Conservation (phyloP, 2,329 filamentous ascomycete genomes). For the Fusarium sp. region DNA sequence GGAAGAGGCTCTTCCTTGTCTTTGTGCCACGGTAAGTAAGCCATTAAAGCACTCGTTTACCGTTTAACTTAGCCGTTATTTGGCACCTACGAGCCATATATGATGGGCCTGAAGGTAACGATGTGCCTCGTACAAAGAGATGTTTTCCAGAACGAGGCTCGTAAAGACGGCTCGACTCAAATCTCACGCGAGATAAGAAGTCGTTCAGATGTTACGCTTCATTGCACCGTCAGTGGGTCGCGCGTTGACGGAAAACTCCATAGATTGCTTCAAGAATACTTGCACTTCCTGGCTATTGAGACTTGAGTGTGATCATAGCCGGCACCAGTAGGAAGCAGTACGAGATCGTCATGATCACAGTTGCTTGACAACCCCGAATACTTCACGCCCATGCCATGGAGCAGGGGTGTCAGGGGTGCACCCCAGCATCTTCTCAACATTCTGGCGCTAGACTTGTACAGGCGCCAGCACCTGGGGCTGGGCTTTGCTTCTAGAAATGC, state of each 20-base stretch:
- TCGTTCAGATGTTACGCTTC: background rate
- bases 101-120: background rate
- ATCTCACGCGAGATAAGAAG: background rate
- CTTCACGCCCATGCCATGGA: background rate
- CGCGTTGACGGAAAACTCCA: background rate
- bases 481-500: background rate
- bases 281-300: background rate
- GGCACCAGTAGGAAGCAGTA: background rate
- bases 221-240: background rate
- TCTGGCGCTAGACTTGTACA: background rate
- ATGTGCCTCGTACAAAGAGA: background rate
- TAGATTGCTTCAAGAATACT: background rate
- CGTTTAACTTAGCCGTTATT: background rate
- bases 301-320: background rate
- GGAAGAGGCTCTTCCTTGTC: background rate
- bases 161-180: background rate
- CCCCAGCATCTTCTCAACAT: background rate
- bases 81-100: background rate
- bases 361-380: background rate
- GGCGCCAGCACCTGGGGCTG: background rate
- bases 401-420: background rate
- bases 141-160: background rate
- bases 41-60: background rate
- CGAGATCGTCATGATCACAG: background rate
- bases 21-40: background rate